Evolutionary conservation across 768 basidiomycete genomes (phyloP).

Genomic region (Leucocoprinus leucothites): DNA sequence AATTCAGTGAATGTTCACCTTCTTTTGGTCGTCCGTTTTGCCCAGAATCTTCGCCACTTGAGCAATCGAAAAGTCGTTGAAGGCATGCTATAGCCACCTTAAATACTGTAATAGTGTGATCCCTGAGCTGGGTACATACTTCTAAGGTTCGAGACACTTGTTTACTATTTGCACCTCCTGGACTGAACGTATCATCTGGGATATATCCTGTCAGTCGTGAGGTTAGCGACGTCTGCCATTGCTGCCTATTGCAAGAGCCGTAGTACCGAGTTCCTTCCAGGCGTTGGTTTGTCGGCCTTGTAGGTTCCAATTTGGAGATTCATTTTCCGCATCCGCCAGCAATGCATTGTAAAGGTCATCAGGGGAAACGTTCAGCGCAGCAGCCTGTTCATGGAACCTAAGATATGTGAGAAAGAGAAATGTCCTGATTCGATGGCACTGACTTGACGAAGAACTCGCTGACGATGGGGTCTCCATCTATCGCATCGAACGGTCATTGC

Average conservation of each 20-base stretch:
- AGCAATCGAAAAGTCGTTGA: slow-evolving; percentile 61
- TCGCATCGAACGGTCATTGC: not conserved
- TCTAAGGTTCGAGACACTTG: slow-evolving; percentile 63
- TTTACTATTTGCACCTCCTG: slow-evolving; percentile 55
- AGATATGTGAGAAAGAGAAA: not conserved
- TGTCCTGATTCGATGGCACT: slow-evolving; percentile 7
- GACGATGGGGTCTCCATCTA: slow-evolving; percentile 63
- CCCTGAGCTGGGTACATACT: slow-evolving; percentile 26
- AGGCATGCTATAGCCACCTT: slow-evolving; percentile 43
- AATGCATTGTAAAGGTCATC: slow-evolving; percentile 53
- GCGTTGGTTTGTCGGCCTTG: slow-evolving; percentile 55
- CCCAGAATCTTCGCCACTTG: slow-evolving; percentile 59
- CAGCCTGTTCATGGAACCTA: slow-evolving; percentile 51
- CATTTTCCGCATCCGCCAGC: slow-evolving; percentile 54
- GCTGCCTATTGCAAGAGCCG: not conserved
- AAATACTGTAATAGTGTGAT: not conserved
- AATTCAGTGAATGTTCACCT: slow-evolving; percentile 34
- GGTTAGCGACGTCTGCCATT: not conserved
- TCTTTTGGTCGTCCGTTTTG: slow-evolving; percentile 43
- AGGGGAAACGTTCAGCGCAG: slow-evolving; percentile 43
- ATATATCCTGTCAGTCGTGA: slow-evolving; percentile 30
- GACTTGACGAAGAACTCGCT: slow-evolving; percentile 67
- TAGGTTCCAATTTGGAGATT: slow-evolving; percentile 60
- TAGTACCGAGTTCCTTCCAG: slow-evolving; percentile 51
- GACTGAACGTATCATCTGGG: slow-evolving; percentile 36